Percentiles rank a stretch among this genome's conserved stretches.
Conservation (phyloP, 306 rosid species). For the Clitoria ternatea region DNA sequence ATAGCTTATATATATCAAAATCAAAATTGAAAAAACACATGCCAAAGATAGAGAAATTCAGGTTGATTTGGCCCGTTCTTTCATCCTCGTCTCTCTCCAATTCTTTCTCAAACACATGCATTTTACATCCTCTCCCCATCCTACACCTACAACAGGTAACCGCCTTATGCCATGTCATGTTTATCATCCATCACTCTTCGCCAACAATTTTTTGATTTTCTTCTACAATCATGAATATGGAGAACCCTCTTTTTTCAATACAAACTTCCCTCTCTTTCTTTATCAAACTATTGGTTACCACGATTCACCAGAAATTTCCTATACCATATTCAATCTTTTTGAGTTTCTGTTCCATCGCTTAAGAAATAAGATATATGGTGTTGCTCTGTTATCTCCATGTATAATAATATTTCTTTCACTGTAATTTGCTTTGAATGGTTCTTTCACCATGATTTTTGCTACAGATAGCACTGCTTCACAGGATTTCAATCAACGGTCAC, state of each 20-base stretch:
- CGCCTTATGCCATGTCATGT: neutral
- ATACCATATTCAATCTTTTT: neutral
- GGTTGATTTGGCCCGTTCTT: neutral
- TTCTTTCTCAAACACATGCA: constrained; percentile 11
- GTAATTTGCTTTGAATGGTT: constrained; percentile 3
- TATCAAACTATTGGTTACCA: neutral
- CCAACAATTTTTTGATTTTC: too few species aligned
- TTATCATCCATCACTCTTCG: neutral
- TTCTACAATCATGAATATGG: too few species aligned
- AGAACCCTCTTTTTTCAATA: neutral
- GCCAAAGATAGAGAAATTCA: constrained; percentile 1
- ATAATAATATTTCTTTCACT: neutral
- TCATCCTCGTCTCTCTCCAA: neutral
- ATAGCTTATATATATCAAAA: neutral
- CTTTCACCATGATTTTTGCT: neutral
- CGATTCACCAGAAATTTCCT: neutral
- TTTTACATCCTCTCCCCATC: neutral
- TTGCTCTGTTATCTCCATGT: constrained; percentile 24
- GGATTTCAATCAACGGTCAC: neutral
- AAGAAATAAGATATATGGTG: constrained; percentile 36
- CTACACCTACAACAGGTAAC: constrained; percentile 9
- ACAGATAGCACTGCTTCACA: neutral
- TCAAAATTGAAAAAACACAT: neutral
- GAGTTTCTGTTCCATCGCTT: constrained; percentile 12
- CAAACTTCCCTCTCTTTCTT: neutral